Conservation (phyloP, 1,284 basidiomycete species). For the Meira miltonrushii region DNA sequence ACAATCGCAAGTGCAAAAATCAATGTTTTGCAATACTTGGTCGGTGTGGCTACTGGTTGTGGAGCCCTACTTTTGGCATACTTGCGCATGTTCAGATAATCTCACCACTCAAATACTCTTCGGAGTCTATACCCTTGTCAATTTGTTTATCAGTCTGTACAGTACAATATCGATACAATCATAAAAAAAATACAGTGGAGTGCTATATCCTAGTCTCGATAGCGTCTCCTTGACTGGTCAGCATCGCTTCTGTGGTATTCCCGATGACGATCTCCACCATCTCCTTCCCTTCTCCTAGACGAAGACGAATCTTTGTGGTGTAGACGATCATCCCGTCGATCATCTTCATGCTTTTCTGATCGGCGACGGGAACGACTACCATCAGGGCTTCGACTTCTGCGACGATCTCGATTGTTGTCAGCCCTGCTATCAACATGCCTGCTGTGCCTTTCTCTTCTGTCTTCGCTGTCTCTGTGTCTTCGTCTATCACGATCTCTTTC, state of each 20-base stretch:
- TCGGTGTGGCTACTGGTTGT: constrained; percentile 68
- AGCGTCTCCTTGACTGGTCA: background rate
- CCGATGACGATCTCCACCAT: no score
- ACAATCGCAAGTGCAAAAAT: constrained; percentile 88
- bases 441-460: background rate
- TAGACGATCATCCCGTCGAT: no score
- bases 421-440: background rate
- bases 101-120: background rate
- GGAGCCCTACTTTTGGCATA: constrained; percentile 78
- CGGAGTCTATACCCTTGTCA: background rate
- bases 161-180: no score
- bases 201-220: background rate
- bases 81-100: constrained; percentile 7
- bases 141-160: no score
- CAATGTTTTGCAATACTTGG: constrained; percentile 46
- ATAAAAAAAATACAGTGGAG: no score
- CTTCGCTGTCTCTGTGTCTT: background rate
- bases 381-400: background rate
- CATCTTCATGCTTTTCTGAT: background rate
- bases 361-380: background rate
- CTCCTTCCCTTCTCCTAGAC: no score
- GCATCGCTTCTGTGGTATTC: background rate
- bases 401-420: background rate
- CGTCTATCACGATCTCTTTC: constrained; percentile 15
- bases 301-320: no score